phyloP scores from a whole-genome alignment of 768 basidiomycete species.

The Termitomyces sp. region DNA sequence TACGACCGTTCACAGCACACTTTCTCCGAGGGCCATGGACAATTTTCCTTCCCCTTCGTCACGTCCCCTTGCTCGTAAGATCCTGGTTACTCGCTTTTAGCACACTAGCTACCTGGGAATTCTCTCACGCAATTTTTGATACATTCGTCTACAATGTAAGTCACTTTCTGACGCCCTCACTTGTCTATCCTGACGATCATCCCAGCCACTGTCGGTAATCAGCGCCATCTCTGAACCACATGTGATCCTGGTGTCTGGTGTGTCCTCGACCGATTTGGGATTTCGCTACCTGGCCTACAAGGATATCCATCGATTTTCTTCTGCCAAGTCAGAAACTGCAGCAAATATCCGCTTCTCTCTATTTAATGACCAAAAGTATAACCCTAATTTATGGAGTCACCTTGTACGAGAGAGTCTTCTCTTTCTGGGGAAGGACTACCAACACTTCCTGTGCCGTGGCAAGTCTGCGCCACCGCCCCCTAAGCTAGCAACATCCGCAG shows the following conservation, averaged over 20 bases:
- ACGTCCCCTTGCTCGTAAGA: conserved; percentile 39
- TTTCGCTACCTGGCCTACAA: conserved; percentile 65
- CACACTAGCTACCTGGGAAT: conserved; percentile 60
- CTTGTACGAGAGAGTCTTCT: conserved; percentile 56
- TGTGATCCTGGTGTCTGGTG: conserved; percentile 57
- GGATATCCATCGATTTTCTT: conserved; percentile 51
- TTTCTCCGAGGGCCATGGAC: conserved; percentile 57
- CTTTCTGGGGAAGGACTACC: conserved; percentile 64
- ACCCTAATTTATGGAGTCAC: conserved; percentile 57
- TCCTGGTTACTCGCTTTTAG: conserved; percentile 46
- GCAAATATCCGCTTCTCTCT: conserved; percentile 44
- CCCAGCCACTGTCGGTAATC: conserved; percentile 44
- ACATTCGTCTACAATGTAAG: conserved; percentile 51
- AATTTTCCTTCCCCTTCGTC: conserved; percentile 40
- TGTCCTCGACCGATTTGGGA: conserved; percentile 43
- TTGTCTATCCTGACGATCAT: neutral
- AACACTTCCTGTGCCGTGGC: conserved; percentile 57
- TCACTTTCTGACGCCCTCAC: neutral
- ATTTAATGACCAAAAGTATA: conserved; percentile 66
- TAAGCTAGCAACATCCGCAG: conserved; percentile 10
- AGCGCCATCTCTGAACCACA: conserved; percentile 44
- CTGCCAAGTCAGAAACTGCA: conserved; percentile 34
- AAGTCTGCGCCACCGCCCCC: conserved; percentile 24
- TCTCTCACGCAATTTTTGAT: conserved; percentile 56
- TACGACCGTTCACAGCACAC: conserved; percentile 61